Evolutionary conservation across 768 basidiomycete species (phyloP).

Genomic region (Mycena maculata): DNA sequence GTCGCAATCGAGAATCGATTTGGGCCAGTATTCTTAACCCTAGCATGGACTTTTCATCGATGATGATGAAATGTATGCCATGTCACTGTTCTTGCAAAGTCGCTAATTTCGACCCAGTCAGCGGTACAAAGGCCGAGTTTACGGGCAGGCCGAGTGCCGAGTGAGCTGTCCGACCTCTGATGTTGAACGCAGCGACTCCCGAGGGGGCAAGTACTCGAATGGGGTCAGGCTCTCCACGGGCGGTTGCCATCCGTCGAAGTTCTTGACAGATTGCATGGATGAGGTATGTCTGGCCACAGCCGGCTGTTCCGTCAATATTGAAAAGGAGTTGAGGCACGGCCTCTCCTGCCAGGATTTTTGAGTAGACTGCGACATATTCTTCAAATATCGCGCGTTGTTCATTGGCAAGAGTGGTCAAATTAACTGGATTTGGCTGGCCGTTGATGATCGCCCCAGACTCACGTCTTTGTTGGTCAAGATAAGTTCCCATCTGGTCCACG

Average conservation of each 20-base stretch:
- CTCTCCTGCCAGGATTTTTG: neutral
- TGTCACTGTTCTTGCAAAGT: constrained; percentile 1
- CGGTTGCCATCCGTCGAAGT: constrained; percentile 6
- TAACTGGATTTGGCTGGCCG: neutral
- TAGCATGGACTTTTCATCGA: constrained; percentile 26
- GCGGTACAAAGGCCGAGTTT: neutral
- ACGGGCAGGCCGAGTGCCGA: constrained; percentile 14
- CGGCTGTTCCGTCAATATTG: constrained; percentile 24
- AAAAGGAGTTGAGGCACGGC: neutral
- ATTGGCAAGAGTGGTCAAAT: neutral
- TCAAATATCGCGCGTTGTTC: constrained; percentile 10
- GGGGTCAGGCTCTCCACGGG: neutral
- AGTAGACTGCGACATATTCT: neutral
- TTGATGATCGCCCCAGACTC: neutral
- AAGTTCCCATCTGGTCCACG: neutral
- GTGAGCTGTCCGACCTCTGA: neutral
- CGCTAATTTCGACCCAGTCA: constrained; percentile 9
- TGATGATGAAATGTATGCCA: constrained; percentile 16
- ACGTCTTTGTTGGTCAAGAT: neutral
- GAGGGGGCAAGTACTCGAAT: constrained; percentile 17
- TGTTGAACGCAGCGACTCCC: constrained; percentile 22
- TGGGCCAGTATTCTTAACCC: constrained; percentile 4
- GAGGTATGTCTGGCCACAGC: constrained; percentile 26
- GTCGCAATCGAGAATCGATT: constrained; percentile 12
- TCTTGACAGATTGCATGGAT: constrained; percentile 23